Evolutionary conservation across 306 rosid genomes (phyloP).

Genomic region (Prinsepia uniflora): DNA sequence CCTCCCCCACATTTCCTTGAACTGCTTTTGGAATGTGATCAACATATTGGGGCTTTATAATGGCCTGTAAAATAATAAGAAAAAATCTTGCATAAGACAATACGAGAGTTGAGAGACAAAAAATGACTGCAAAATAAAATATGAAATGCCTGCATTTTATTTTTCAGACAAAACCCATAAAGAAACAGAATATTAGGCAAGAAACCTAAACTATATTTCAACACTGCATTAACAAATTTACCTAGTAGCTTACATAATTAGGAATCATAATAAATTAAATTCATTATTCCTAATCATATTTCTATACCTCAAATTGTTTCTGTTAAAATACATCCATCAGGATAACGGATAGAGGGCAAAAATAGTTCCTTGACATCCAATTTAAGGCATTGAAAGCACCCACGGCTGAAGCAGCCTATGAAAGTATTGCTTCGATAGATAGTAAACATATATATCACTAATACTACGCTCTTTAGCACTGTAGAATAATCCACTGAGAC

Average conservation of each 20-base stretch:
- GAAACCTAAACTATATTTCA: neutral
- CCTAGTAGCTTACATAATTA: neutral
- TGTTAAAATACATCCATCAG: neutral
- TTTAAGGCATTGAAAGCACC: neutral
- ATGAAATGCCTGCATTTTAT: neutral
- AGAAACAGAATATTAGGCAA: neutral
- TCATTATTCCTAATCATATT: neutral
- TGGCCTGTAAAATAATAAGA: constrained; percentile 41
- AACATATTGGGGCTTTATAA: constrained; percentile 84
- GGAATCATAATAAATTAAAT: neutral
- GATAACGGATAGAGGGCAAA: neutral
- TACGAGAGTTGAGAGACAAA: neutral
- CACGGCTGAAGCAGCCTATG: neutral
- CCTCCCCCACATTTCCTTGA: constrained; percentile 91
- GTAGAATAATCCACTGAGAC: neutral
- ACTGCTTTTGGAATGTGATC: constrained; percentile 82
- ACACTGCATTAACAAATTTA: neutral
- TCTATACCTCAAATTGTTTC: neutral
- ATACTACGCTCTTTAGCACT: neutral
- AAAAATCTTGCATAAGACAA: neutral
- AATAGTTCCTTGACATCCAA: neutral
- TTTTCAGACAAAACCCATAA: neutral
- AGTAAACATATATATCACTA: neutral
- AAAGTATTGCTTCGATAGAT: neutral
- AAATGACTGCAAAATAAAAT: neutral